Evolutionary conservation across 1,139 yeast genomes (phyloP), one percentile per base, ranked within the genome.

Genomic region (Geotrichum reessii): DNA sequence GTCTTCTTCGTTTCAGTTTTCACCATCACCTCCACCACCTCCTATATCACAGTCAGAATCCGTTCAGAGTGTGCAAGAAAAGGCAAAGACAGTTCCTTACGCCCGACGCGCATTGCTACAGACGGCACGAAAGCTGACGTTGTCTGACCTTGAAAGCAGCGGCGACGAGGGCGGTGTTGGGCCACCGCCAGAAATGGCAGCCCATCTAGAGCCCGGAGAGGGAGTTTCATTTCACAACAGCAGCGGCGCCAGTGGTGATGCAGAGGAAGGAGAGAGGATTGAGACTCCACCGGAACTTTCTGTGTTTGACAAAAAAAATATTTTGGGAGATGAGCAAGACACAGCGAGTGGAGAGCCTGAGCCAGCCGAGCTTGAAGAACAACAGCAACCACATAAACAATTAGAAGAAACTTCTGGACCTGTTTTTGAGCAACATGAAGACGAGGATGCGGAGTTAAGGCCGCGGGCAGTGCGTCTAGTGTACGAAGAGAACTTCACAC

Each of bases 181-280:
- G 8, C 46, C 27, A 11, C 59, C 56, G 9, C 59, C 59, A 21
- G 53, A 57, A 9, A 14, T 56, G 31, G 50, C 56, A 2, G 47
- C 52, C 22, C 58, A 52, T 12, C 31, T 56, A n/a, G 58, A 56
- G 33, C 59, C 59, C 19, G 59, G 59, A 6, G 55, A 47, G 24
- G 58, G 58, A 6, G 55, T 52, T 4, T 52, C 58, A 40, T 49
- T 57, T 14, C 51, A 48, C 48, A 25, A 25, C 3, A 52, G 47
- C 40, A 19, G 44, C 44, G 21, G 44, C 44, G 47, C 12, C 50
- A 49, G 51, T 17, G 56, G 37, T 22, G 48, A 37, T 3, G 31
- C 40, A 8, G 44, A 33, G 3, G 54, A 44, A n/a, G 58, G 46
- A 14, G 53, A 52, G 31, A 44, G 46, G 21, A 44, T 57, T 7